Evolutionary conservation across 345 rosid species (phyloP).

Genomic region (Combretum micranthum): DNA sequence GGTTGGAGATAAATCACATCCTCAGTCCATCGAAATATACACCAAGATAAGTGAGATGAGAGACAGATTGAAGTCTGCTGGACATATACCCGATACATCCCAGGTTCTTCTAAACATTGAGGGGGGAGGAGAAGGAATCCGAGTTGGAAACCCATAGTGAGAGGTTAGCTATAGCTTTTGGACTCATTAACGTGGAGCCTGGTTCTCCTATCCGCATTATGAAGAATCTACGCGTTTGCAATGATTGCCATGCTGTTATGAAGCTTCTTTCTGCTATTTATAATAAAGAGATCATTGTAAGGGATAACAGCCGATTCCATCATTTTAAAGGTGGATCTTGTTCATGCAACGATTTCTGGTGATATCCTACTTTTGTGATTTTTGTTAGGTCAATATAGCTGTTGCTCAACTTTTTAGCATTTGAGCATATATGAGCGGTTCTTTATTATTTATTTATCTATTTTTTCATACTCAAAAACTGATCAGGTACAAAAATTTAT

Average conservation of each 20-base stretch:
- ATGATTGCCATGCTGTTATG: conserved; percentile 44
- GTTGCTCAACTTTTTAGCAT: too few species aligned
- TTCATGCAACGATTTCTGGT: conserved; percentile 52
- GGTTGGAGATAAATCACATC: conserved; percentile 42
- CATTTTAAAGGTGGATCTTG: conserved; percentile 41
- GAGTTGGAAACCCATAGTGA: conserved; percentile 45
- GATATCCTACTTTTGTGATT: conserved; percentile 7
- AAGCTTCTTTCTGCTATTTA: conserved; percentile 40
- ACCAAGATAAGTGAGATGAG: conserved; percentile 38
- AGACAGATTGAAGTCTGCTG: conserved; percentile 31
- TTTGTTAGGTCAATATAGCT: background rate
- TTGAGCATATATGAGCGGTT: too few species aligned
- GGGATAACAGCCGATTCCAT: conserved; percentile 54
- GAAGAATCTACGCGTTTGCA: conserved; percentile 47
- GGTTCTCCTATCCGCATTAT: conserved; percentile 34
- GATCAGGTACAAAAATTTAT: too few species aligned
- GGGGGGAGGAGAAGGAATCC: conserved; percentile 28
- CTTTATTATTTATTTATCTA: too few species aligned
- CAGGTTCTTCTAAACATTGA: conserved; percentile 39
- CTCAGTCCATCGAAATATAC: conserved; percentile 25
- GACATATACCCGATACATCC: conserved; percentile 39
- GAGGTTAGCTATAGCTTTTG: conserved; percentile 55
- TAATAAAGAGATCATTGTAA: conserved; percentile 39
- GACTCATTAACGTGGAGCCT: conserved; percentile 25
- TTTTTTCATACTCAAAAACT: too few species aligned